These are phyloP conservation scores for Verbascum thapsus DNA, from an alignment of 257 asterid genomes.

Conservation along the genomic window DNA sequence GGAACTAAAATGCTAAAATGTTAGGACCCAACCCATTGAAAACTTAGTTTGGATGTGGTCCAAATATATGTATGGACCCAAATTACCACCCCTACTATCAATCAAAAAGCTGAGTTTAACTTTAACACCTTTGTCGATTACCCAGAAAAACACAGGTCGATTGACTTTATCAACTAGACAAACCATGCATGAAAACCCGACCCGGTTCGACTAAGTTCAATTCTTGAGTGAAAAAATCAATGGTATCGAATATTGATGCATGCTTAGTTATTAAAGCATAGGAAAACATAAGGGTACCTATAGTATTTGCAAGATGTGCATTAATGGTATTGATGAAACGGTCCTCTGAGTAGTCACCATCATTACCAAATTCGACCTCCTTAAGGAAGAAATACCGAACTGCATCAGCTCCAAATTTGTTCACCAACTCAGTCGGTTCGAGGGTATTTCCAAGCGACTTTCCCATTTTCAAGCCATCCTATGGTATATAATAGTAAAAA, in stretches of 20 bases:
- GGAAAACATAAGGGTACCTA: conserved; percentile 54
- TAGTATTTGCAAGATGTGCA: conserved; percentile 93
- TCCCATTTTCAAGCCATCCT: conserved; percentile 99
- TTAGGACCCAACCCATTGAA: too few species aligned
- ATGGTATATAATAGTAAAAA: conserved; percentile 31
- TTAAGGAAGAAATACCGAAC: conserved; percentile 94
- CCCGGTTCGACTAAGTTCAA: conserved; percentile 13
- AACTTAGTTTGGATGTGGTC: too few species aligned
- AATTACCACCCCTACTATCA: too few species aligned
- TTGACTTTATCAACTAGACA: background rate
- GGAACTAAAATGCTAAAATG: too few species aligned
- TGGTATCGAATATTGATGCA: too few species aligned
- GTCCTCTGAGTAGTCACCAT: conserved; percentile 95
- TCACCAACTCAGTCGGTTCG: conserved; percentile 87
- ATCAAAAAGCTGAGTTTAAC: too few species aligned
- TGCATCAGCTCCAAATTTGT: conserved; percentile 88
- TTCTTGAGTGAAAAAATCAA: background rate
- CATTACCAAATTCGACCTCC: conserved; percentile 94
- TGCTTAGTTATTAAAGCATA: conserved; percentile 6
- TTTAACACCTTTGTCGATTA: too few species aligned
- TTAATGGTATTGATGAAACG: conserved; percentile 83
- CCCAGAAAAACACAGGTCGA: too few species aligned
- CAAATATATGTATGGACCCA: too few species aligned
- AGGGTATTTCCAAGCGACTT: conserved; percentile 91
- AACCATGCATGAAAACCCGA: background rate